Evolutionary conservation across 495 filamentous ascomycete species (phyloP).

Genomic region (Tetracladium marchalianum): DNA sequence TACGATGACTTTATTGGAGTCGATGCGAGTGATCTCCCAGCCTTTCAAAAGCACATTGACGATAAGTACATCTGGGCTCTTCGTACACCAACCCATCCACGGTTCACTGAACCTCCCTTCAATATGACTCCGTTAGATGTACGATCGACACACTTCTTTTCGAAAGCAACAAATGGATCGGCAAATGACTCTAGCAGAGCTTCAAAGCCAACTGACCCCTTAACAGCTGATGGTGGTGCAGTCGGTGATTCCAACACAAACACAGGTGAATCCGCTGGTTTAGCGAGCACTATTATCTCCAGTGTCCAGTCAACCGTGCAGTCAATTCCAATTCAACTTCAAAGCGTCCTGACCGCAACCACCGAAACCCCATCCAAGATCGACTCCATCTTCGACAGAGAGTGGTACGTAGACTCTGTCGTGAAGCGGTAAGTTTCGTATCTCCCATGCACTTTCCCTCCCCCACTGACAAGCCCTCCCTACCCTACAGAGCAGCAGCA

Average conservation of each 20-base stretch:
- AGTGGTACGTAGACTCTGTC: too few relatives aligned
- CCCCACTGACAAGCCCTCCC: too few relatives aligned
- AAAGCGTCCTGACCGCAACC: neutral
- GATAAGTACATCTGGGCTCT: neutral
- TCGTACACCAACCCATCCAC: neutral
- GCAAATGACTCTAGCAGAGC: neutral
- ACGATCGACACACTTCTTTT: slow-evolving; percentile 2
- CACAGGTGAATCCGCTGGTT: neutral
- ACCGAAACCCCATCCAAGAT: too few relatives aligned
- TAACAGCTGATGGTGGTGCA: neutral
- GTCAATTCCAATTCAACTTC: neutral
- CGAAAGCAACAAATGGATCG: neutral
- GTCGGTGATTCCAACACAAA: neutral
- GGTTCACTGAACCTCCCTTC: neutral
- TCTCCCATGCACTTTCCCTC: too few relatives aligned
- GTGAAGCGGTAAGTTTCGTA: too few relatives aligned
- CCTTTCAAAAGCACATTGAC: neutral
- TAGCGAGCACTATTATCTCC: neutral
- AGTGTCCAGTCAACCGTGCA: neutral
- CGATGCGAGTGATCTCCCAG: neutral
- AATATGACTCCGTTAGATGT: neutral
- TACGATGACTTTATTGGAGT: neutral
- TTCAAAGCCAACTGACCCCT: neutral
- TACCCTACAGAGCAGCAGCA: neutral
- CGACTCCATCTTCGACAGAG: too few relatives aligned